A percentile compares a stretch with the other conserved stretches of the same genome.
Conservation (phyloP, 2,329 filamentous ascomycete genomes). For the Aspergillus glaucus region DNA sequence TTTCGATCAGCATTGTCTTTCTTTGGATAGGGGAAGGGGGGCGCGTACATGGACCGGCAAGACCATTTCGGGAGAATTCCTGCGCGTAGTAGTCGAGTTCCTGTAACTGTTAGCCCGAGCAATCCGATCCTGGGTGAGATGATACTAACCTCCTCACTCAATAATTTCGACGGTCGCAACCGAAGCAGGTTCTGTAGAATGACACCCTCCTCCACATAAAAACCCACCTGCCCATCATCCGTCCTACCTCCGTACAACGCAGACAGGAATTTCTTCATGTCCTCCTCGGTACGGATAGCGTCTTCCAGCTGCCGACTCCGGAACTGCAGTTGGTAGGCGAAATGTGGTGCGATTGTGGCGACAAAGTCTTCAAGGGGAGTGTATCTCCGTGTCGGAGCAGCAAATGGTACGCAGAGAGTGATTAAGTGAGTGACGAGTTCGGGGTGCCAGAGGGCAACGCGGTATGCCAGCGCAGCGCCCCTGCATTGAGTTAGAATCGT, state of each 20-base stretch:
- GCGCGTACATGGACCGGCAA: conserved; percentile 64
- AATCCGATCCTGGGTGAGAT: background rate
- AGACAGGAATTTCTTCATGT: conserved; percentile 64
- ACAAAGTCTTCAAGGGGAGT: conserved; percentile 56
- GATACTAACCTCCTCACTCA: conserved; percentile 53
- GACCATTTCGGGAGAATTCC: conserved; percentile 63
- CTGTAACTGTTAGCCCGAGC: conserved; percentile 16
- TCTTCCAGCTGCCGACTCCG: conserved; percentile 60
- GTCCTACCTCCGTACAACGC: conserved; percentile 63
- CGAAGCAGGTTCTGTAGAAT: conserved; percentile 56
- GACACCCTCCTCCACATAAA: conserved; percentile 58
- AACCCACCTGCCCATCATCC: conserved; percentile 50
- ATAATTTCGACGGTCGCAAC: conserved; percentile 52
- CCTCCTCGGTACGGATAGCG: conserved; percentile 50
- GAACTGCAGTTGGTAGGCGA: conserved; percentile 80
- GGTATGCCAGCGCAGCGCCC: conserved; percentile 74
- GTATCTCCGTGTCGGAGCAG: conserved; percentile 48
- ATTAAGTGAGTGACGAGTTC: conserved; percentile 68
- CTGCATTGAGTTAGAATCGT: conserved; percentile 20
- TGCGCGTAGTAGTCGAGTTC: conserved; percentile 72
- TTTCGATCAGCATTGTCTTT: conserved; percentile 1
- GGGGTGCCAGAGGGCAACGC: conserved; percentile 67
- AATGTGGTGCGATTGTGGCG: conserved; percentile 55
- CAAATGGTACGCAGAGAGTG: conserved; percentile 72
- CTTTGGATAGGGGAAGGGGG: background rate